Base-by-base conservation (phyloP, 2,329 filamentous ascomycete species). In the Phialophora verrucosa region DNA sequence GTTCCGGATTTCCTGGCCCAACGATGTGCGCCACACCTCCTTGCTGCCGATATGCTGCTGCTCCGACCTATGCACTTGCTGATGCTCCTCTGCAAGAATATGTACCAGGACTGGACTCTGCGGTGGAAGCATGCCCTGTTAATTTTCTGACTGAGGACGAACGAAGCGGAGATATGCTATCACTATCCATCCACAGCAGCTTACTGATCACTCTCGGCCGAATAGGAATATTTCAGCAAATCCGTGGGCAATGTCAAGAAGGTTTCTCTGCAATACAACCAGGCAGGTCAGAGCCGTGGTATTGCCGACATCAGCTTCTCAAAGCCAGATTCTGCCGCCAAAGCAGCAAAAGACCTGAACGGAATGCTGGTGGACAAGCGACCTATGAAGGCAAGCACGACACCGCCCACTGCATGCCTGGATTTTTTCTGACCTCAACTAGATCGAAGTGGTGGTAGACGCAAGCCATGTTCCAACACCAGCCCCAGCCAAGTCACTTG, bases 141-240 rank as follows among this genome's bases (percentile, higher is more conserved):
- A 38, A 27, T 58, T 44, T 63, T 53, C 64, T 51, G 59, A 42
- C 51, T 59, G 64, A 56, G 50, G 51, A 62, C 51, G 66, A 67
- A 62, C 62, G 62, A 57, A 57, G 63, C 68, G 58, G 58, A 63
- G 62, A 59, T 49, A 32, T 68, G 68, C 65, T 64, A 65, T 70
- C 67, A 54, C 63, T 66, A 69, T 62, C 47, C 63, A 57, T 49
- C 60, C 69, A 64, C 68, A 65, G 55, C 65, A 65, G 58, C 75
- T 74, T 81, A 82, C 82, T 83, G 74, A 83, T 82, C 73, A 70
- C 74, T 69, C 62, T 74, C 83, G 79, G 80, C 79, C 80, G 80
- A 82, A 81, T 92, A 99, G 95, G 95, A 99, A 83, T 99, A 98
- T 82, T 98, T 99, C 80, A 82, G 85, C 76, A 90, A 92, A 77